These are phyloP conservation scores for Bondarzewia mesenterica DNA, from an alignment of 1,284 basidiomycete genomes.

Conservation along the genomic window DNA sequence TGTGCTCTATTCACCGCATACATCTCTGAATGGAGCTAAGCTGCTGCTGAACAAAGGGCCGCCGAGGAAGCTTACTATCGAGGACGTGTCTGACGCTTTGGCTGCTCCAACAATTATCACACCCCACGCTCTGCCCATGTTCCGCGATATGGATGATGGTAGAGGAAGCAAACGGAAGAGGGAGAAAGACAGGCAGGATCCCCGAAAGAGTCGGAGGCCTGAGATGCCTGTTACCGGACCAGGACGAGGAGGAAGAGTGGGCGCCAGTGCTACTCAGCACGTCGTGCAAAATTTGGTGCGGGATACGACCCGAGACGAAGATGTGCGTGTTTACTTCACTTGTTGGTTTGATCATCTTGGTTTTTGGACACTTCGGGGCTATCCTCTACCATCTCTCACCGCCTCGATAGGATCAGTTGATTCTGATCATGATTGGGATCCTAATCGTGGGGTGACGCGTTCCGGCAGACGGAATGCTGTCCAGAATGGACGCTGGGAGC, in stretches of 20 bases:
- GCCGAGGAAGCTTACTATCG: slow-evolving; percentile 63
- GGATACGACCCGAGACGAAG: slow-evolving; percentile 83
- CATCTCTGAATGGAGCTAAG: slow-evolving; percentile 88
- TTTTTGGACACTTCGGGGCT: background rate
- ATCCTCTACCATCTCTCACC: background rate
- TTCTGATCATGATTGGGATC: slow-evolving; percentile 2
- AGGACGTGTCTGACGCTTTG: slow-evolving; percentile 79
- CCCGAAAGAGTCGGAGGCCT: slow-evolving; percentile 84
- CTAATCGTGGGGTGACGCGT: background rate
- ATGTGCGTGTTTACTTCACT: slow-evolving; percentile 56
- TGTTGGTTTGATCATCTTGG: slow-evolving; percentile 9
- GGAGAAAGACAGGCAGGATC: slow-evolving; percentile 83
- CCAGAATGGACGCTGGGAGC: background rate
- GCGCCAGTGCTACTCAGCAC: slow-evolving; percentile 91
- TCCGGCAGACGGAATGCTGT: background rate
- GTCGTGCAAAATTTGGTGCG: slow-evolving; percentile 90
- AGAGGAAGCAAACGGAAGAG: slow-evolving; percentile 76
- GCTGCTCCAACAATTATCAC: slow-evolving; percentile 82
- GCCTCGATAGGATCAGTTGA: slow-evolving; percentile 3
- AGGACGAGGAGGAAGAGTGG: slow-evolving; percentile 89
- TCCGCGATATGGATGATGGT: slow-evolving; percentile 71
- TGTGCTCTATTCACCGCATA: slow-evolving; percentile 84
- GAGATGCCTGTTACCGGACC: slow-evolving; percentile 89
- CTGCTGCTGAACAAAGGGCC: slow-evolving; percentile 75
- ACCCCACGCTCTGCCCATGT: slow-evolving; percentile 86